Conservation (phyloP, 1,284 basidiomycete species). For the Apiotrichum akiyoshidainum region DNA sequence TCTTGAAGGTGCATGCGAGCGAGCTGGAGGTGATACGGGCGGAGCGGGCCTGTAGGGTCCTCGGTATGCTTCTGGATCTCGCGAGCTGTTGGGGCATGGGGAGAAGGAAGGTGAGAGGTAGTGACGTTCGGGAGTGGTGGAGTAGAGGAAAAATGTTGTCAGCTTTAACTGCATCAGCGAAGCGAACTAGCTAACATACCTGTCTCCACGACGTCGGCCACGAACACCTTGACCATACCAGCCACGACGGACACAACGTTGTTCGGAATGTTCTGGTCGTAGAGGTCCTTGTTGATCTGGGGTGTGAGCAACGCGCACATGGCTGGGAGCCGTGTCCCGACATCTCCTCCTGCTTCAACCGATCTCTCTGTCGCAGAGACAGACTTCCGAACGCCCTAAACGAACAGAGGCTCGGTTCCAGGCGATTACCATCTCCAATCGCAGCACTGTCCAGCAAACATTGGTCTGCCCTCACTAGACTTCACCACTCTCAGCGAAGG, state of each 20-base stretch:
- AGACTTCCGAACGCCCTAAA: background rate
- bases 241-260: slow-evolving; percentile 35
- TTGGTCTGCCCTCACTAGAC: too few relatives aligned
- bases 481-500: too few relatives aligned
- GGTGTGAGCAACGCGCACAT: background rate
- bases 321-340: background rate
- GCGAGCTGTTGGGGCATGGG: slow-evolving; percentile 14
- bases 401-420: too few relatives aligned
- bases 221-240: slow-evolving; percentile 46
- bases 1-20: slow-evolving; percentile 36
- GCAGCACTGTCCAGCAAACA: too few relatives aligned
- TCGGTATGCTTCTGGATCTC: slow-evolving; percentile 36
- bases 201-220: slow-evolving; percentile 44
- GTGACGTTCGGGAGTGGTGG: too few relatives aligned
- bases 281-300: slow-evolving; percentile 43
- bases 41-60: slow-evolving; percentile 36
- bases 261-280: slow-evolving; percentile 37
- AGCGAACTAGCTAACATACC: slow-evolving; percentile 21
- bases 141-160: background rate
- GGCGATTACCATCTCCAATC: too few relatives aligned
- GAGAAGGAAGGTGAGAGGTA: too few relatives aligned
- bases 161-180: background rate
- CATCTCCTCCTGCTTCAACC: background rate
- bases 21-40: slow-evolving; percentile 43
- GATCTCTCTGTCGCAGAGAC: too few relatives aligned